Evolutionary conservation across 176 grass and related monocot genomes (phyloP).

Genomic region (Pontederia paniculata): DNA sequence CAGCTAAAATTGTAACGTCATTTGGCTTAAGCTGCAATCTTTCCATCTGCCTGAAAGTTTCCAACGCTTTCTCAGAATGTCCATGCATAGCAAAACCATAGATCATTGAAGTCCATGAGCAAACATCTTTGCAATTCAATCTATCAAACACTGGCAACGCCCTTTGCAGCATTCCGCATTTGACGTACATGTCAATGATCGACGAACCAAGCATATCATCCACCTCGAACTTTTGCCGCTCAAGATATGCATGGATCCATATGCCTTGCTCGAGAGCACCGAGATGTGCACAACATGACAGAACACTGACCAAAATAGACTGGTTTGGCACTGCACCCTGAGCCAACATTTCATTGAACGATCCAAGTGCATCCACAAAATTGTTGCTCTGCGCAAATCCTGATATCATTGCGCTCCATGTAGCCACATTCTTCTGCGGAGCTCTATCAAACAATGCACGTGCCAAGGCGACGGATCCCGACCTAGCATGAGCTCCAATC

Average conservation of each 20-base stretch:
- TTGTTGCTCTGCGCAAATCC: constrained; percentile 11
- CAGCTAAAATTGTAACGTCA: constrained; percentile 9
- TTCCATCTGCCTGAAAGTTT: constrained; percentile 21
- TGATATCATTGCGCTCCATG: constrained; percentile 16
- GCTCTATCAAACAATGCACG: not conserved
- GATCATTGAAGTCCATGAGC: constrained; percentile 22
- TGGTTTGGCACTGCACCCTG: constrained; percentile 6
- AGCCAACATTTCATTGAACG: constrained; percentile 14
- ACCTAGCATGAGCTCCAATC: constrained; percentile 16
- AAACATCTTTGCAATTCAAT: constrained; percentile 5
- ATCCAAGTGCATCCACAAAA: not conserved
- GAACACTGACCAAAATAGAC: constrained; percentile 17
- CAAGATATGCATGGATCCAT: constrained; percentile 16
- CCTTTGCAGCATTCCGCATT: constrained; percentile 16
- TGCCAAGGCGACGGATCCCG: not conserved
- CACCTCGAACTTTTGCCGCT: constrained; percentile 3
- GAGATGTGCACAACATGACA: constrained; percentile 13
- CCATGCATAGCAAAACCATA: constrained; percentile 14
- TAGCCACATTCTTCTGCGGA: constrained; percentile 6
- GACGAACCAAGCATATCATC: constrained; percentile 22
- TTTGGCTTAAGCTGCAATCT: not conserved
- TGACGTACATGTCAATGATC: constrained; percentile 17
- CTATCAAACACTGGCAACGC: constrained; percentile 8
- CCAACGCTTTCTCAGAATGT: constrained; percentile 1
- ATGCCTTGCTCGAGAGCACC: constrained; percentile 14